A percentile compares a stretch with the other conserved stretches of the same genome.
phyloP scores from a whole-genome alignment of 192 early-diverging fungal species.

The Coemansia javaensis region DNA sequence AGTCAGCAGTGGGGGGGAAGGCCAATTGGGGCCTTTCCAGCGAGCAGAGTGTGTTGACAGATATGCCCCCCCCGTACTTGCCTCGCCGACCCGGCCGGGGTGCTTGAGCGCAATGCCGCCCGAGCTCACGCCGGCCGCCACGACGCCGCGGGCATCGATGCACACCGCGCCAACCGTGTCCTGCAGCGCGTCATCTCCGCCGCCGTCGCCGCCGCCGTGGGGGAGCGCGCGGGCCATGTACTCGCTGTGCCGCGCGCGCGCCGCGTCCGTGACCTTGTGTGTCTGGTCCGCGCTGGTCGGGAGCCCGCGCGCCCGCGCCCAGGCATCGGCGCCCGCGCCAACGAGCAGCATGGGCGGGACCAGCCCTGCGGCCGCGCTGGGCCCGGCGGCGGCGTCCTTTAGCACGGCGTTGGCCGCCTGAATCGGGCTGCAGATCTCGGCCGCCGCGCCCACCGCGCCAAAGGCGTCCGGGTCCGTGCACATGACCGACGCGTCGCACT shows the following conservation, averaged over 20 bases:
- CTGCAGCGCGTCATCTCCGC: conserved; percentile 20
- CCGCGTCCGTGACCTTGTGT: conserved; percentile 17
- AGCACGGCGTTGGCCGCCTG: conserved; percentile 51
- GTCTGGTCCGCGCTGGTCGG: conserved; percentile 5
- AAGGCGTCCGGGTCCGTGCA: conserved; percentile 57
- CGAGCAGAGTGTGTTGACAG: too few relatives aligned
- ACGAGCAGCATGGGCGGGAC: conserved; percentile 56
- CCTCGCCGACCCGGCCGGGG: conserved; percentile 81
- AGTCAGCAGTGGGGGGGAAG: too few relatives aligned
- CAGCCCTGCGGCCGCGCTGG: conserved; percentile 27
- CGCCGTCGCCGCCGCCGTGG: background rate
- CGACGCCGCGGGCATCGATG: conserved; percentile 57
- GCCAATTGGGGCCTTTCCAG: too few relatives aligned
- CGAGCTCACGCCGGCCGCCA: conserved; percentile 74
- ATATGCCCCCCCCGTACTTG: too few relatives aligned
- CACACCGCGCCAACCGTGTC: conserved; percentile 91
- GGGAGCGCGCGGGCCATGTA: conserved; percentile 12
- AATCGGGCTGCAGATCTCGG: conserved; percentile 67
- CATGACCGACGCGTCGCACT: conserved; percentile 90
- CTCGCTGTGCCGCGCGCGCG: conserved; percentile 13
- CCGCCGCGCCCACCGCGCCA: conserved; percentile 70
- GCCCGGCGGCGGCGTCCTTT: conserved; percentile 14
- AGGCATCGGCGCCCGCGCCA: conserved; percentile 56
- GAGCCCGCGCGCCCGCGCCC: conserved; percentile 17
- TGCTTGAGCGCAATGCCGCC: conserved; percentile 83